phyloP scores from a whole-genome alignment of 192 early-diverging fungal genomes.

The Coemansia sp. region DNA sequence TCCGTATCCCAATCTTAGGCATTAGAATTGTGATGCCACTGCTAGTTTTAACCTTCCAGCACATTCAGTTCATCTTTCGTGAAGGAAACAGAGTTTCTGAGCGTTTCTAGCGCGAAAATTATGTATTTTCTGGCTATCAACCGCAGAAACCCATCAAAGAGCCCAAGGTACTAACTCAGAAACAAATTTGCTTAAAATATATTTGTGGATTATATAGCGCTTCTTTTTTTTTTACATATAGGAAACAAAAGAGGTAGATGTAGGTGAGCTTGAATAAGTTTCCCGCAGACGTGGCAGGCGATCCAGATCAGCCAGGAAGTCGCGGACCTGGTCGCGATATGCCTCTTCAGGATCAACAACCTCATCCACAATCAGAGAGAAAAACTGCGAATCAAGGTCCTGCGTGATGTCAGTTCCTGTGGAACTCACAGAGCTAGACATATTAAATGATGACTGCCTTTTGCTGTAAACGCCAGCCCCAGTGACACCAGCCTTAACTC shows the following conservation, averaged over 20 bases:
- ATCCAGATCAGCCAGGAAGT: constrained; percentile 42
- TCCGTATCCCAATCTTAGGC: too few relatives aligned
- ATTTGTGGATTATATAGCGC: too few relatives aligned
- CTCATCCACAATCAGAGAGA: constrained; percentile 49
- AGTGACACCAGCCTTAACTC: not conserved
- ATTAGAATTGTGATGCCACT: too few relatives aligned
- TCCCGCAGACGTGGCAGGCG: constrained; percentile 29
- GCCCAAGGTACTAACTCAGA: too few relatives aligned
- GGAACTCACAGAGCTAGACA: not conserved
- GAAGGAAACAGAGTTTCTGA: too few relatives aligned
- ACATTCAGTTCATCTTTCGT: too few relatives aligned
- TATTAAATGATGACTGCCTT: not conserved
- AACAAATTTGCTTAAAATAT: too few relatives aligned
- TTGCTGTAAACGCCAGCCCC: not conserved
- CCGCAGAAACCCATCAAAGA: too few relatives aligned
- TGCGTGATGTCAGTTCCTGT: not conserved
- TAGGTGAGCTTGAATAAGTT: not conserved
- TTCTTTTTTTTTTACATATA: not conserved
- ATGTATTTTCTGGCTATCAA: too few relatives aligned
- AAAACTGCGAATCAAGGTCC: constrained; percentile 36
- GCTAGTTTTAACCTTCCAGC: too few relatives aligned
- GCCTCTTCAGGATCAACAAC: constrained; percentile 52
- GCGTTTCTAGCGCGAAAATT: too few relatives aligned
- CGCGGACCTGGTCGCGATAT: constrained; percentile 45
- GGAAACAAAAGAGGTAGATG: not conserved